These are phyloP conservation scores for Elsinoe batatas DNA, from an alignment of 2,329 filamentous ascomycete genomes.

Conservation along the genomic window DNA sequence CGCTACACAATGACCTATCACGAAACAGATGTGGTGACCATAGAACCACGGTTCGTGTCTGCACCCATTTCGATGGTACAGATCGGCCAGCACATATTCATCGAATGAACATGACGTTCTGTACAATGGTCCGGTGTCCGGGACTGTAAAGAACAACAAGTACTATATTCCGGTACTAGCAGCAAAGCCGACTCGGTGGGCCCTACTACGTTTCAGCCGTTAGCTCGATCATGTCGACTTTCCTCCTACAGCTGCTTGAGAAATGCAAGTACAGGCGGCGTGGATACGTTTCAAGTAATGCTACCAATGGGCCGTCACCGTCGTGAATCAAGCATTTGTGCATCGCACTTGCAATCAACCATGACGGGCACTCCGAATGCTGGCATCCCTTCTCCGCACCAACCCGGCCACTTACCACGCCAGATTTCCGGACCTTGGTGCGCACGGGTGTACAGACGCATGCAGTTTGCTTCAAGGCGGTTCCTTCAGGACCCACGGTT, in stretches of 20 bases:
- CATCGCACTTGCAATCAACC: slow-evolving; percentile 8
- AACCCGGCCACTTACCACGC: not conserved
- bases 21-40: too few relatives aligned
- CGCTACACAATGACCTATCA: too few relatives aligned
- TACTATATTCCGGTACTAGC: not conserved
- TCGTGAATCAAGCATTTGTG: not conserved
- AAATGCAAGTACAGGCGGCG: slow-evolving; percentile 2
- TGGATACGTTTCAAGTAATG: slow-evolving; percentile 1
- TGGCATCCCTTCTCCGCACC: slow-evolving; percentile 6
- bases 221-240: not conserved
- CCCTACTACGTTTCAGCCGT: slow-evolving; percentile 5
- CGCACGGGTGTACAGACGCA: not conserved
- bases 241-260: not conserved
- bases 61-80: too few relatives aligned
- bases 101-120: too few relatives aligned
- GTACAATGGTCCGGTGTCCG: not conserved
- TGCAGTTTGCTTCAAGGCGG: not conserved
- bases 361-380: slow-evolving; percentile 8
- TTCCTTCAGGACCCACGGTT: not conserved
- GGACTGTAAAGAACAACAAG: not conserved
- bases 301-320: not conserved
- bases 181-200: not conserved
- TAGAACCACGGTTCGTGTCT: too few relatives aligned
- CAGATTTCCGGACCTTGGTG: not conserved
- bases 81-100: too few relatives aligned